Conservation (phyloP, 257 asterid species). For the Salvia hispanica region DNA sequence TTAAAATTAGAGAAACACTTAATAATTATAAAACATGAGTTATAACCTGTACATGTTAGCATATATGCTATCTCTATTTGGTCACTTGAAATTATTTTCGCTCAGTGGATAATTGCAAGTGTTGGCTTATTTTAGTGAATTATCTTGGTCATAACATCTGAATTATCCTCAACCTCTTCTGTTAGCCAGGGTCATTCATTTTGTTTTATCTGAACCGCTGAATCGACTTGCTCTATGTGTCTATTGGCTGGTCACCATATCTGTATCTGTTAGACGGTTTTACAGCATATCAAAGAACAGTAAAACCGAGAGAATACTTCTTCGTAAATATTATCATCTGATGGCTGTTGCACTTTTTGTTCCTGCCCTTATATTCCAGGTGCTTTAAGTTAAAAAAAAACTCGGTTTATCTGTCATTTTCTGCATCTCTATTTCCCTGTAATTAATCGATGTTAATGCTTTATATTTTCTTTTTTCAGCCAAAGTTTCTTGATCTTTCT, state of each 20-base stretch:
- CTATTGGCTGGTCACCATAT: slow-evolving; percentile 79
- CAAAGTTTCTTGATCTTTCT: slow-evolving; percentile 59
- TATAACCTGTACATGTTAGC: slow-evolving; percentile 4
- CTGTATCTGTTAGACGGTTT: slow-evolving; percentile 64
- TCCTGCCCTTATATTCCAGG: slow-evolving; percentile 57
- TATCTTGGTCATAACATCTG: slow-evolving; percentile 15
- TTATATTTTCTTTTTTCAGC: slow-evolving; percentile 35
- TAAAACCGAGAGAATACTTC: slow-evolving; percentile 89
- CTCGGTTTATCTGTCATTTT: slow-evolving; percentile 11
- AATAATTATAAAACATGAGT: background rate
- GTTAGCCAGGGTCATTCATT: slow-evolving; percentile 67
- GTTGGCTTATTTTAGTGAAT: slow-evolving; percentile 4
- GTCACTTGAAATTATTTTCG: slow-evolving; percentile 15
- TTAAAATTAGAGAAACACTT: background rate
- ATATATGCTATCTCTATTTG: background rate
- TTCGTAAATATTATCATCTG: slow-evolving; percentile 94
- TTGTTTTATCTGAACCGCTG: slow-evolving; percentile 76
- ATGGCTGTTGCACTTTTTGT: slow-evolving; percentile 64
- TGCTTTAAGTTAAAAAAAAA: slow-evolving; percentile 29
- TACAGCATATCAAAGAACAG: slow-evolving; percentile 80
- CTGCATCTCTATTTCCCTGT: slow-evolving; percentile 34
- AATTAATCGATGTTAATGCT: slow-evolving; percentile 38
- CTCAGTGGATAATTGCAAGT: slow-evolving; percentile 11
- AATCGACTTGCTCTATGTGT: slow-evolving; percentile 72
- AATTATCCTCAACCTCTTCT: slow-evolving; percentile 19